A percentile compares a stretch with the other conserved stretches of the same genome.
Conservation (phyloP, 1,284 basidiomycete genomes). For the Wallemia mellicola region DNA sequence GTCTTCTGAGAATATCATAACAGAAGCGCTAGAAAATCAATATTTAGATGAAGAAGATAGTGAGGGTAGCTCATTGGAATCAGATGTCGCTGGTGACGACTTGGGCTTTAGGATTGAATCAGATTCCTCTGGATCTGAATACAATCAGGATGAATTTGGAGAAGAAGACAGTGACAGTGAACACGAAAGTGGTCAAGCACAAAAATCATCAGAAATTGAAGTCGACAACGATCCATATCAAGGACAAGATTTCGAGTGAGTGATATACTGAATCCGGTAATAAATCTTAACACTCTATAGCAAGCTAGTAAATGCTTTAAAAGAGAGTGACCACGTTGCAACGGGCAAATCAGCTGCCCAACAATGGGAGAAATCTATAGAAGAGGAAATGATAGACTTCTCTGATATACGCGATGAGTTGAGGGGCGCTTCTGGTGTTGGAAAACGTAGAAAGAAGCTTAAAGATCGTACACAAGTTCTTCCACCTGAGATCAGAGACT, state of each 20-base stretch:
- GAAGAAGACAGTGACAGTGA: not conserved
- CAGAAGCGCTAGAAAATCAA: not conserved
- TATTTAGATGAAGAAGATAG: not conserved
- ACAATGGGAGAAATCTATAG: conserved; percentile 29
- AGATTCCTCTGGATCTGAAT: not conserved
- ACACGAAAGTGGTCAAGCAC: not conserved
- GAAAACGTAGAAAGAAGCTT: conserved; percentile 20
- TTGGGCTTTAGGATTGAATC: not conserved
- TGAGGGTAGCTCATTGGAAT: not conserved
- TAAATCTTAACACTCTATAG: not conserved
- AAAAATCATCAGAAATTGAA: not conserved
- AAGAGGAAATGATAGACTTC: conserved; percentile 27
- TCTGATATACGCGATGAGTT: conserved; percentile 36
- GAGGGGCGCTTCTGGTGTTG: conserved; percentile 34
- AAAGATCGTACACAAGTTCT: conserved; percentile 23
- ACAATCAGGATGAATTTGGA: not conserved
- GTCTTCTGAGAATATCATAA: not conserved
- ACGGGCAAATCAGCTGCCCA: conserved; percentile 6
- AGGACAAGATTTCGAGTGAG: not conserved
- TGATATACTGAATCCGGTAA: not conserved
- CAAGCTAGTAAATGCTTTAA: not conserved
- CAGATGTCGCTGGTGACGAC: not conserved
- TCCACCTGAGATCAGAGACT: conserved; percentile 45
- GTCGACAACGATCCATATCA: not conserved
- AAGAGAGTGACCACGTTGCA: not conserved